These are phyloP conservation scores for Leccinum obscurum DNA, from an alignment of 768 basidiomycete species.

Conservation along the genomic window DNA sequence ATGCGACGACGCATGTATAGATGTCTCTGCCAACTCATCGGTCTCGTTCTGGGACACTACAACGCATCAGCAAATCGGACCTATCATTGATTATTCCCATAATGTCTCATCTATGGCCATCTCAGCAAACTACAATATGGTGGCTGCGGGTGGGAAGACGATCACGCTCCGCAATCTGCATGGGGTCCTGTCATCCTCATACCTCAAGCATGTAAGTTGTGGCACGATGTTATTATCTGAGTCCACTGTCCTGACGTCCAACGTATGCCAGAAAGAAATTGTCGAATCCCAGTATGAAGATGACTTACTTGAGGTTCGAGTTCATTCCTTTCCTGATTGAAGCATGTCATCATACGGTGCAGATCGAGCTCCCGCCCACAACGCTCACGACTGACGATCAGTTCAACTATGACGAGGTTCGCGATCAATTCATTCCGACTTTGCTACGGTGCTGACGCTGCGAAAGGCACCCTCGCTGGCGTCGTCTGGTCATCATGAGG, in stretches of 20 bases:
- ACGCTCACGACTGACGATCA: neutral
- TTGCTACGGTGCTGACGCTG: neutral
- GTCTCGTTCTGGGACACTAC: neutral
- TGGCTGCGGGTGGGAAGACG: neutral
- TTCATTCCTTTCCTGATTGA: neutral
- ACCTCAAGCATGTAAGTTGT: neutral
- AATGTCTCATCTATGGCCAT: neutral
- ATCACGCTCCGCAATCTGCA: neutral
- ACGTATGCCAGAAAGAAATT: neutral
- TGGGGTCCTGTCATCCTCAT: neutral
- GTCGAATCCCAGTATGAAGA: neutral
- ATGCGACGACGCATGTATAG: neutral
- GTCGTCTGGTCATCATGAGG: neutral
- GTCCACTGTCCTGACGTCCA: neutral
- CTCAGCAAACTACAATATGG: neutral
- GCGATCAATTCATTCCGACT: neutral
- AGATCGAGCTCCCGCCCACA: neutral
- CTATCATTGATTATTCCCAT: neutral
- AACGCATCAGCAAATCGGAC: neutral
- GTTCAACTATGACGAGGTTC: neutral
- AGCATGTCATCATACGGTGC: rapidly evolving
- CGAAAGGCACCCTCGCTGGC: neutral
- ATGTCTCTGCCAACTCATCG: neutral
- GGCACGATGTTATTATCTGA: neutral
- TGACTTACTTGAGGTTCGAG: neutral